A percentile compares a stretch with the other conserved stretches of the same genome.
phyloP scores from a whole-genome alignment of 352 stramenopile genomes.

The Phytopythium vexans region DNA sequence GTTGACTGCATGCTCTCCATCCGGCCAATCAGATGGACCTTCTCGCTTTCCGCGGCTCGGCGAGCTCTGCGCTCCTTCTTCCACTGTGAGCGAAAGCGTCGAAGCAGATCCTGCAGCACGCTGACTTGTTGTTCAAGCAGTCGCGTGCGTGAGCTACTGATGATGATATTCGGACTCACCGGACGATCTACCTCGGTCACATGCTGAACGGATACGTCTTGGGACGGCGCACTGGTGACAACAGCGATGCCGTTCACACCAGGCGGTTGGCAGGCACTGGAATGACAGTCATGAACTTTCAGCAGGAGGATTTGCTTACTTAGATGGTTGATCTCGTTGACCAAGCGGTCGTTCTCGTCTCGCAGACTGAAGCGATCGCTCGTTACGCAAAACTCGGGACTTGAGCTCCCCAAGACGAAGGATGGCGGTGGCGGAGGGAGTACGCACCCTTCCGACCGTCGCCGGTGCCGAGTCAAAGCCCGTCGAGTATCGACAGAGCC shows the following conservation, averaged over 20 bases:
- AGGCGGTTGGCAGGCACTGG: conserved; percentile 5
- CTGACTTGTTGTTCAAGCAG: conserved; percentile 51
- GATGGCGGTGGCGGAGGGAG: background rate
- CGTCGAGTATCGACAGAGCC: conserved; percentile 2
- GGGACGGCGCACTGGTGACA: too few species aligned
- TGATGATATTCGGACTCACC: conserved; percentile 17
- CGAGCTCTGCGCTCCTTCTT: conserved; percentile 38
- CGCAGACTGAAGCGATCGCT: conserved; percentile 33
- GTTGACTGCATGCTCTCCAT: conserved; percentile 30
- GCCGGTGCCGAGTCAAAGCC: conserved; percentile 10
- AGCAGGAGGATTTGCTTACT: conserved; percentile 46
- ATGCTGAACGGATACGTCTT: too few species aligned
- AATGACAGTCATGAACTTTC: conserved; percentile 24
- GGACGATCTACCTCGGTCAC: too few species aligned
- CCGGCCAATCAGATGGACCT: conserved; percentile 31
- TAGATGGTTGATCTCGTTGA: conserved; percentile 35
- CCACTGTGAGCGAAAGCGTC: conserved; percentile 45
- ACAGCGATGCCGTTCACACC: conserved; percentile 7
- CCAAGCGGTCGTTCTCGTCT: conserved; percentile 47
- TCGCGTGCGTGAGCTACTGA: conserved; percentile 22
- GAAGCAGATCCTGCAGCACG: conserved; percentile 49
- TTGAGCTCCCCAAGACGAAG: too few species aligned
- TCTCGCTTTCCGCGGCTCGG: conserved; percentile 33
- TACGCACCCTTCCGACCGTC: conserved; percentile 17
- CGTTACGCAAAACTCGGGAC: background rate